Evolutionary conservation across 2,329 filamentous ascomycete species (phyloP).

Genomic region (Samsoniella hepiali): DNA sequence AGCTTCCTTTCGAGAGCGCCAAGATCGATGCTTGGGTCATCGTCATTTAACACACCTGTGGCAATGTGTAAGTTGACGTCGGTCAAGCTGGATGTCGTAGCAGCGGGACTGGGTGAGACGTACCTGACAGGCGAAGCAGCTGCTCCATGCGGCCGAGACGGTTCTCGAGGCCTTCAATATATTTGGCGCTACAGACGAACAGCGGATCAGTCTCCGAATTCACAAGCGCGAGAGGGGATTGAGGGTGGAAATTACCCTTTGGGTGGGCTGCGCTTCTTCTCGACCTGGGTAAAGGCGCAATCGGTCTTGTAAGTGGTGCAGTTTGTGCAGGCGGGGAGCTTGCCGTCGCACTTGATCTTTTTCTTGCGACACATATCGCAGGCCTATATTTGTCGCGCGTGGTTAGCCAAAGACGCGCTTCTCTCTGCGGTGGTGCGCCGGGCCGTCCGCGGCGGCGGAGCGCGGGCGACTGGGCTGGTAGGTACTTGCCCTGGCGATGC

Average conservation of each 20-base stretch:
- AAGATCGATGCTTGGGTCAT: conserved; percentile 83
- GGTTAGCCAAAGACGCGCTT: not conserved
- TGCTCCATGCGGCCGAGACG: conserved; percentile 94
- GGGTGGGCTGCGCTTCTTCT: conserved; percentile 96
- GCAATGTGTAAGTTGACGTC: not conserved
- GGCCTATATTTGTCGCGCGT: conserved; percentile 49
- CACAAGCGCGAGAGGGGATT: not conserved
- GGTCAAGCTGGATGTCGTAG: not conserved
- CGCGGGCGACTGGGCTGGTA: not conserved
- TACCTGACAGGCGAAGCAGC: conserved; percentile 76
- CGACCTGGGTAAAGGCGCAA: conserved; percentile 94
- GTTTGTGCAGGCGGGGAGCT: conserved; percentile 90
- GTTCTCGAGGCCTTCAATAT: conserved; percentile 96
- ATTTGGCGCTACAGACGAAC: conserved; percentile 69
- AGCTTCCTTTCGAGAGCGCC: conserved; percentile 80
- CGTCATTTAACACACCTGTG: conserved; percentile 72
- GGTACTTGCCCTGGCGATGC: conserved; percentile 76
- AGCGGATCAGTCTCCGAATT: conserved; percentile 21
- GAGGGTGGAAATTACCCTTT: conserved; percentile 67
- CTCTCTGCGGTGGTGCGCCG: too few relatives aligned
- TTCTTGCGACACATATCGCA: conserved; percentile 97
- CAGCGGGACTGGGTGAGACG: conserved; percentile 19
- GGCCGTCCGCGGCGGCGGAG: too few relatives aligned
- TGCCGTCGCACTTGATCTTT: conserved; percentile 97
- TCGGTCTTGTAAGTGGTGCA: conserved; percentile 98